Evolutionary conservation across 805 yeast species (phyloP).

Genomic region (Cyberlindnera euphorbiae): DNA sequence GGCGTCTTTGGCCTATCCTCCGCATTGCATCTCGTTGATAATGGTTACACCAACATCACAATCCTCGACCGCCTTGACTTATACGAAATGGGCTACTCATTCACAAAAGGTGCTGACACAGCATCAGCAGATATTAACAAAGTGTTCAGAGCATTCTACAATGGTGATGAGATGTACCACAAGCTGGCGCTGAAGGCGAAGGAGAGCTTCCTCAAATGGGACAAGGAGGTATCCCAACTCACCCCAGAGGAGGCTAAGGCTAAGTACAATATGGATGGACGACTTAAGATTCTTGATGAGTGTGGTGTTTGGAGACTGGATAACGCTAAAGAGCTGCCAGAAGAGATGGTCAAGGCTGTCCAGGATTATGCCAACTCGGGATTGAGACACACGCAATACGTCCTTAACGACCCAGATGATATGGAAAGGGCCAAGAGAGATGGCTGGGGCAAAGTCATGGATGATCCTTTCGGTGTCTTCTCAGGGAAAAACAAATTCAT

Average conservation of each 20-base stretch:
- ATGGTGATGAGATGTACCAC: constrained; percentile 32
- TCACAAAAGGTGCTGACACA: constrained; percentile 36
- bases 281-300: constrained; percentile 12
- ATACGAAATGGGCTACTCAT: constrained; percentile 24
- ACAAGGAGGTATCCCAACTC: constrained; percentile 6
- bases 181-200: constrained; percentile 21
- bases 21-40: constrained; percentile 35
- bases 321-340: constrained; percentile 6
- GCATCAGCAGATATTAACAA: constrained; percentile 40
- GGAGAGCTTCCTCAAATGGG: constrained; percentile 14
- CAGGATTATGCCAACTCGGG: constrained; percentile 12
- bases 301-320: constrained; percentile 15
- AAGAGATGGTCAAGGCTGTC: constrained; percentile 7
- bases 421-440: constrained; percentile 28
- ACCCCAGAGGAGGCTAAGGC: constrained; percentile 11
- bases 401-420: constrained; percentile 27
- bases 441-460: constrained; percentile 26
- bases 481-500: constrained; percentile 13
- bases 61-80: constrained; percentile 35
- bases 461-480: constrained; percentile 16
- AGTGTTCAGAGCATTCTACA: constrained; percentile 34
- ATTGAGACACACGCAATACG: constrained; percentile 16
- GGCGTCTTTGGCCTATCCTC: constrained; percentile 48
- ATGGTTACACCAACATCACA: constrained; percentile 35
- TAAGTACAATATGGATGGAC: constrained; percentile 12